Evolutionary conservation across 2,329 filamentous ascomycete genomes (phyloP), one percentile per base, ranked within the genome.

Genomic region (Bimuria novae-zelandiae): DNA sequence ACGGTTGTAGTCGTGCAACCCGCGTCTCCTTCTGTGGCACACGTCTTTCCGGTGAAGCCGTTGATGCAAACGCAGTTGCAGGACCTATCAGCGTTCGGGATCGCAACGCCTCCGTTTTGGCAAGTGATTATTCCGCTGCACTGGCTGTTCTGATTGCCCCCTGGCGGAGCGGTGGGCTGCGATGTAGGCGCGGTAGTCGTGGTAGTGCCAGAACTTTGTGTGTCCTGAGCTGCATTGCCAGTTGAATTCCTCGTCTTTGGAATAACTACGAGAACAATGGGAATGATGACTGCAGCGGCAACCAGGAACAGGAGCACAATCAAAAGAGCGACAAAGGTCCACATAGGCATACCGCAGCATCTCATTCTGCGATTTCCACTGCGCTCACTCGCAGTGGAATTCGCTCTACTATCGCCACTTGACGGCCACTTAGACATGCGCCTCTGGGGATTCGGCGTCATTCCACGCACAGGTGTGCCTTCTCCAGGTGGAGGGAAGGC

Each of bases 21-120:
- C 21, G 80, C 76, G 51, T 81, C 80, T 12, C 77, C 73, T 12
- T 74, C 60, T 4, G 73, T 75, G 1, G 75, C 78, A 66, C 87
- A 90, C 14, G 77, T 80, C 1, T 75, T 75, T 19, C 87, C 87
- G 0, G 89, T 92, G 70, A 93, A 97, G 1, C 92, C 91, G 64
- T 94, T 92, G 19, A 88, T 85, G 74, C 93, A 99, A 37, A 97
- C 85, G 70, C 93, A 99, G 11, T 87, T 88, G 75, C 93, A 97
- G 17, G 82, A 77, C 3, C 69, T 70, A 37, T 84, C 82, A 51
- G 84, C 79, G 14, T 82, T 84, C 17, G 91, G 74, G 14, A 93
- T 83, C 50, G 87, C 92, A 16, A 87, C 86, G 23, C 93, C 93
- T 8, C 90, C 91, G 59, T 97, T 96, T 47, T 83, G 76, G 67